These are phyloP conservation scores for Collybia sordida DNA, from an alignment of 768 basidiomycete genomes.

Conservation along the genomic window DNA sequence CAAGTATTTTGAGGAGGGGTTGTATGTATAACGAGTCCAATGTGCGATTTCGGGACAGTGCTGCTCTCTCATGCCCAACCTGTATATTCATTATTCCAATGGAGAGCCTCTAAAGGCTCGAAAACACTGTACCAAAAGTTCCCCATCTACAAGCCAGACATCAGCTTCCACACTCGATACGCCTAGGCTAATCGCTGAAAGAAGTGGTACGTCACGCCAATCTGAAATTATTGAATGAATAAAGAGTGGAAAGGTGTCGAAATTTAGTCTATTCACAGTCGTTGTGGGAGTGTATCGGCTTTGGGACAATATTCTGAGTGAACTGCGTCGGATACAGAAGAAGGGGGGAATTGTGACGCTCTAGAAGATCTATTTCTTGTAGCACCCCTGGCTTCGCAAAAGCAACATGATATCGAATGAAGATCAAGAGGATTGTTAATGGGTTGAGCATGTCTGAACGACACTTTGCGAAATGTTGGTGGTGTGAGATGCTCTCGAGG, in stretches of 20 bases:
- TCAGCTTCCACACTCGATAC: constrained; percentile 56
- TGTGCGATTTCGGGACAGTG: constrained; percentile 41
- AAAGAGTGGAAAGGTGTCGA: neutral
- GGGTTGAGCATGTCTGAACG: constrained; percentile 8
- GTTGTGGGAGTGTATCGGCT: constrained; percentile 54
- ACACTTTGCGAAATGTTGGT: no score
- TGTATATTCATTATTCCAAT: constrained; percentile 14
- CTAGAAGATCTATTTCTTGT: constrained; percentile 18
- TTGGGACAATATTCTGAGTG: constrained; percentile 47
- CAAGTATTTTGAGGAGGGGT: constrained; percentile 41
- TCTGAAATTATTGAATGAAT: constrained; percentile 26
- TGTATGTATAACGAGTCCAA: constrained; percentile 48
- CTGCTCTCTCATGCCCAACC: constrained; percentile 46
- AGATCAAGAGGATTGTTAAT: constrained; percentile 1
- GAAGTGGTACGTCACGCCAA: constrained; percentile 51
- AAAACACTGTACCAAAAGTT: constrained; percentile 34
- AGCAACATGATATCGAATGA: neutral
- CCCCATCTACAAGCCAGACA: constrained; percentile 45
- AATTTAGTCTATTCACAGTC: constrained; percentile 37
- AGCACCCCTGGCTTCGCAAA: constrained; percentile 11
- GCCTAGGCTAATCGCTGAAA: constrained; percentile 47
- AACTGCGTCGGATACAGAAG: constrained; percentile 46
- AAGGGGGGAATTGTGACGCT: constrained; percentile 34
- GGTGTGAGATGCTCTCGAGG: no score
- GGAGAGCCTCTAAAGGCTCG: neutral